Conservation (phyloP, 2,329 filamentous ascomycete species). For the Corinectria fuckeliana region DNA sequence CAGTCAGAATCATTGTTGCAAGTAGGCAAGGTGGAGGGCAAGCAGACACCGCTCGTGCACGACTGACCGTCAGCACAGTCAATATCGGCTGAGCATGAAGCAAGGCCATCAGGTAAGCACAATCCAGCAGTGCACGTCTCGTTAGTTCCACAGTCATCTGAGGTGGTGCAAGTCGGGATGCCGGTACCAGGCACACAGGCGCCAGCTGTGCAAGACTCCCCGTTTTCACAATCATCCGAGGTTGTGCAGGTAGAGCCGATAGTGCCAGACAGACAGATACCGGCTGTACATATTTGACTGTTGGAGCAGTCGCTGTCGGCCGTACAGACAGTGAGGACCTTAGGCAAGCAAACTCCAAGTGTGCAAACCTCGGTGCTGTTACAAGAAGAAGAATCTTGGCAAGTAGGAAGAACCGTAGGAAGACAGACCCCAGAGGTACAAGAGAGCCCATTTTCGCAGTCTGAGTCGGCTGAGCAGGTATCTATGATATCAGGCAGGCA, state of each 20-base stretch:
- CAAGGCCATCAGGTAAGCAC: neutral
- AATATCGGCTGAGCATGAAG: neutral
- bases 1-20: neutral
- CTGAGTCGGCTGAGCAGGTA: neutral
- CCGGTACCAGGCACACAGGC: neutral
- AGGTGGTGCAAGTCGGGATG: neutral
- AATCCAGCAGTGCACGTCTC: neutral
- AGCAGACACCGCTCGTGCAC: neutral
- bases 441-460: neutral
- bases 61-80: neutral
- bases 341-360: slow-evolving; percentile 1
- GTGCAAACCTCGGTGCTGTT: neutral
- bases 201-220: neutral
- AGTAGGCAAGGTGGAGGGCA: neutral
- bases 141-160: neutral
- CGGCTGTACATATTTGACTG: neutral
- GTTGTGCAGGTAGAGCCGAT: neutral
- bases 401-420: neutral
- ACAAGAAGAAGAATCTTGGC: neutral
- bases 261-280: neutral
- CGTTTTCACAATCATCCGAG: neutral
- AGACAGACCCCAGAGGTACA: slow-evolving; percentile 9
- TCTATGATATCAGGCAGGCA: neutral
- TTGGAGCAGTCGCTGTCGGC: neutral
- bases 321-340: neutral